These are phyloP conservation scores for Sporothrix mexicana DNA, from an alignment of 2,329 filamentous ascomycete genomes.

Conservation along the genomic window DNA sequence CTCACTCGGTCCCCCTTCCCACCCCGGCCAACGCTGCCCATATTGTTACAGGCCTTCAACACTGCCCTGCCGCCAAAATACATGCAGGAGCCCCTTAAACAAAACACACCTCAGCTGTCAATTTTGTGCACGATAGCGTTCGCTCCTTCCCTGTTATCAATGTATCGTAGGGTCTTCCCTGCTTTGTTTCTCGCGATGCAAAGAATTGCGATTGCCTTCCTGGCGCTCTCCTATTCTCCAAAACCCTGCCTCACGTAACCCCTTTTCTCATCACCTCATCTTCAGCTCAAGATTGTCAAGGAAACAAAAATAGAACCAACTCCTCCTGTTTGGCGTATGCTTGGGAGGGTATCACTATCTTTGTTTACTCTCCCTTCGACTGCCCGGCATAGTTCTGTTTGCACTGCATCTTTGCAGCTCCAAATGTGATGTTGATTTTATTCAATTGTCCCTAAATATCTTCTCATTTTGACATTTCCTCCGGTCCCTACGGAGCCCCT, in stretches of 20 bases:
- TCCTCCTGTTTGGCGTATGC: constrained; percentile 1
- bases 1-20: constrained; percentile 24
- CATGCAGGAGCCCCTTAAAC: constrained; percentile 26
- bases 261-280: constrained; percentile 12
- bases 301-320: constrained; percentile 12
- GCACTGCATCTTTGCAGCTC: not conserved
- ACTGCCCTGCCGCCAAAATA: constrained; percentile 1
- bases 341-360: not conserved
- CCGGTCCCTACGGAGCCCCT: not conserved
- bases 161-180: constrained; percentile 1
- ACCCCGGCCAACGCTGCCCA: constrained; percentile 21
- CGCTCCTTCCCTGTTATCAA: constrained; percentile 7
- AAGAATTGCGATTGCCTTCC: not conserved
- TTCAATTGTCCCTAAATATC: not conserved
- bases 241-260: not conserved
- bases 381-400: too few relatives aligned
- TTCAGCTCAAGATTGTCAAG: not conserved
- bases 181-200: constrained; percentile 4
- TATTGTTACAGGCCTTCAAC: not conserved
- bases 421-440: not conserved
- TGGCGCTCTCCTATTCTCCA: not conserved
- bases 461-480: not conserved
- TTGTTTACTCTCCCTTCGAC: not conserved
- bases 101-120: not conserved
- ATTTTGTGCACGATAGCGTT: not conserved